Conservation (phyloP, 179 eudicot species). For the Carnegiea gigantea region DNA sequence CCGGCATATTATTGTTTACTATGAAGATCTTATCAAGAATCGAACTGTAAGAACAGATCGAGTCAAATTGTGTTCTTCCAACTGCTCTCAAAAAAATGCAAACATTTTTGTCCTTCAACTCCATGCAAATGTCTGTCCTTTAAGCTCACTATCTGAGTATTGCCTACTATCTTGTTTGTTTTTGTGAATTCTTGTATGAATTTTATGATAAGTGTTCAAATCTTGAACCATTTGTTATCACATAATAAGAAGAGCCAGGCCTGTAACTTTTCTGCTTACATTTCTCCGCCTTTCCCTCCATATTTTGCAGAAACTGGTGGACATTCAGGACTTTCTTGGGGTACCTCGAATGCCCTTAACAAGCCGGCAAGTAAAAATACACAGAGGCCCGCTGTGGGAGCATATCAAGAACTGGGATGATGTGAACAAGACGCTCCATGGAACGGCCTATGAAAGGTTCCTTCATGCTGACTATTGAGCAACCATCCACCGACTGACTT, state of each 20-base stretch:
- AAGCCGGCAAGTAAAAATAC: conserved; percentile 78
- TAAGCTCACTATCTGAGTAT: not conserved
- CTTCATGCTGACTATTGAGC: conserved; percentile 53
- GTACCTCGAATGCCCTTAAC: conserved; percentile 49
- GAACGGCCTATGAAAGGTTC: conserved; percentile 69
- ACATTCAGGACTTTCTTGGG: conserved; percentile 56
- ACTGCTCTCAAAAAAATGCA: not conserved
- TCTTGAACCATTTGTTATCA: not conserved
- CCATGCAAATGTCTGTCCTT: not conserved
- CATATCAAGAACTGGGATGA: conserved; percentile 73
- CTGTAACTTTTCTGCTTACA: not conserved
- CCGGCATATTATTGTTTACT: conserved; percentile 64
- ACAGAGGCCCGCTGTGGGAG: conserved; percentile 60
- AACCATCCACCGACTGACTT: conserved; percentile 17
- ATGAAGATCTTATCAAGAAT: conserved; percentile 76
- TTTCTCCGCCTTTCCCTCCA: not conserved
- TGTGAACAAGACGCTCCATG: conserved; percentile 55
- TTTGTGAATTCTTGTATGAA: not conserved
- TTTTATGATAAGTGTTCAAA: not conserved
- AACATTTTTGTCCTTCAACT: not conserved
- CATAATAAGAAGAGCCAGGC: not conserved
- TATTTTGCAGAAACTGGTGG: conserved; percentile 47
- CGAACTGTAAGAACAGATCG: conserved; percentile 47
- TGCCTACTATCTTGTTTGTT: conserved; percentile 2
- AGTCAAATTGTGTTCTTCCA: not conserved